These are phyloP conservation scores for Tulasnella sp. DNA, from an alignment of 768 basidiomycete species.

Conservation along the genomic window DNA sequence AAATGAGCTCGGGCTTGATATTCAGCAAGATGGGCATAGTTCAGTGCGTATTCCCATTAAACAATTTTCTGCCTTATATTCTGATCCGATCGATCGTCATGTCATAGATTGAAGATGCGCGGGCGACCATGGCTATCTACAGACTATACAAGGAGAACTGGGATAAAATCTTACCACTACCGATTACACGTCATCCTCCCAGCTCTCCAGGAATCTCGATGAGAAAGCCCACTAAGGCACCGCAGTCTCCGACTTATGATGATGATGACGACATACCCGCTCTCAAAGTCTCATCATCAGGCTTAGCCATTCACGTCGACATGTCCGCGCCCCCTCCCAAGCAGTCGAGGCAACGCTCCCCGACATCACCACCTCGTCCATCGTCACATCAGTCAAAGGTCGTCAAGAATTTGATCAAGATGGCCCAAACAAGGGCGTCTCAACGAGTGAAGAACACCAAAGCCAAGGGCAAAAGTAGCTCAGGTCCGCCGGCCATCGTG, in stretches of 20 bases:
- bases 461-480: conserved; percentile 30
- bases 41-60: conserved; percentile 66
- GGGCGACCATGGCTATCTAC: conserved; percentile 92
- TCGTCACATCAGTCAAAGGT: background rate
- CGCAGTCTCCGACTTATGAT: background rate
- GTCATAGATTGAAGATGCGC: conserved; percentile 79
- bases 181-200: background rate
- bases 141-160: conserved; percentile 42
- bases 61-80: too few species aligned
- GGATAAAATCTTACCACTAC: background rate
- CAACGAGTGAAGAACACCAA: background rate
- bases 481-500: conserved; percentile 31
- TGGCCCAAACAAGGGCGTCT: background rate
- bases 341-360: background rate
- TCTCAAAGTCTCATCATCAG: conserved; percentile 23
- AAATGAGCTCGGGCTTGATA: conserved; percentile 65
- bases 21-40: conserved; percentile 85
- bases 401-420: background rate
- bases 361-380: background rate
- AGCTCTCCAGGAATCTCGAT: background rate
- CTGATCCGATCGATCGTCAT: too few species aligned
- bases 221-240: background rate
- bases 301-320: too few species aligned
- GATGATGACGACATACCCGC: too few species aligned
- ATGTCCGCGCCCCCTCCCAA: too few species aligned